Conservation (phyloP, 2,329 filamentous ascomycete genomes). For the Keithomyces neogunnii region DNA sequence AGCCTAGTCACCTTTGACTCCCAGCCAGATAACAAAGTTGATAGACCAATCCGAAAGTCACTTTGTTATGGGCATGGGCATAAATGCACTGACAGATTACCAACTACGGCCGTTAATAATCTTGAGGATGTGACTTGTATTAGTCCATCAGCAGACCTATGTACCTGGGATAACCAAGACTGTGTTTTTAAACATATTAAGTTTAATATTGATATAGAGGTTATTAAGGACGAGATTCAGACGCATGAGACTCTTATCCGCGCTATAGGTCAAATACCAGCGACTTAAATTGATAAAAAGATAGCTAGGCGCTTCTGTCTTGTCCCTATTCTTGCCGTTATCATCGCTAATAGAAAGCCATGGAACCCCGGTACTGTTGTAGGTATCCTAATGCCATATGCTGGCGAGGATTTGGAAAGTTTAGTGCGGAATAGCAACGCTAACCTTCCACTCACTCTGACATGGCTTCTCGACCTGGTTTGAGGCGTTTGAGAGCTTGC, state of each 20-base stretch:
- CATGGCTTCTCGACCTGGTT: too few species aligned
- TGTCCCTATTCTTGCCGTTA: too few species aligned
- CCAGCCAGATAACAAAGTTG: too few species aligned
- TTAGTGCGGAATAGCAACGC: too few species aligned
- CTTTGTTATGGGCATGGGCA: too few species aligned
- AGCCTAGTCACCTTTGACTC: too few species aligned
- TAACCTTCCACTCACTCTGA: too few species aligned
- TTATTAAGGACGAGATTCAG: not conserved
- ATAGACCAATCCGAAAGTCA: too few species aligned
- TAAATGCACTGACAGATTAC: conserved; percentile 1
- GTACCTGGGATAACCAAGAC: conserved; percentile 6
- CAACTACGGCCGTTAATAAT: conserved; percentile 3
- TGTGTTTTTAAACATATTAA: conserved; percentile 14
- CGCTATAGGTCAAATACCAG: not conserved
- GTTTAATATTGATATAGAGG: conserved; percentile 9
- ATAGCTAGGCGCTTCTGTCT: conserved; percentile 7
- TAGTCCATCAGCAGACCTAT: conserved; percentile 7
- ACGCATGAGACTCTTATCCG: conserved; percentile 8
- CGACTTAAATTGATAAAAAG: not conserved
- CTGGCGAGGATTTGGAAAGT: too few species aligned
- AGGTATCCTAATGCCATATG: not conserved
- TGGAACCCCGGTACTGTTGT: too few species aligned
- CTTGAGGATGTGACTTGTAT: conserved; percentile 7
- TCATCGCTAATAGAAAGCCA: too few species aligned
- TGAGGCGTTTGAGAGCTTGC: too few species aligned